Percentiles rank a stretch among this genome's conserved stretches.
Evolutionary conservation across 148 eudicot species (phyloP).

Genomic region (Heliosperma pusillum): DNA sequence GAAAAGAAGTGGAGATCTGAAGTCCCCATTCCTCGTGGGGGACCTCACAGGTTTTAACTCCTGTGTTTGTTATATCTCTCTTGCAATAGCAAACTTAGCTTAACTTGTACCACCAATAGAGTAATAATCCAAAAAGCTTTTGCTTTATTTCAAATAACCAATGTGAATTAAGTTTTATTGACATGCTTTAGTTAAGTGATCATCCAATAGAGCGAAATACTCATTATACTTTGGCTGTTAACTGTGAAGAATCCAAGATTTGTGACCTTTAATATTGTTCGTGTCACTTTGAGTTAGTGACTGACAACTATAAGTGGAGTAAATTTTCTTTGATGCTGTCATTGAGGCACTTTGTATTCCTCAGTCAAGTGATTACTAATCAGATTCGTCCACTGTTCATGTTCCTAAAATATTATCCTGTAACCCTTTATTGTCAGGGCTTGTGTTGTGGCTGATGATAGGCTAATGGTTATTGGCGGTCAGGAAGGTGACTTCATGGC

Average conservation of each 20-base stretch:
- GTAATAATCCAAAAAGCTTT: background rate
- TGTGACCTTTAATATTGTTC: no score
- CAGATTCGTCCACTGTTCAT: background rate
- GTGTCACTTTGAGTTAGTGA: no score
- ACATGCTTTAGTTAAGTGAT: background rate
- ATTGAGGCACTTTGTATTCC: background rate
- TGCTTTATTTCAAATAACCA: conserved; percentile 1
- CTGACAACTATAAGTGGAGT: no score
- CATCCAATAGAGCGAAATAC: background rate
- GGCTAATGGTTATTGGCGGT: conserved; percentile 82
- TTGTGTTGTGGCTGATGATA: conserved; percentile 74
- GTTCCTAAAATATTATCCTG: background rate
- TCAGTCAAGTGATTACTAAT: background rate
- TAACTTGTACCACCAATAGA: background rate
- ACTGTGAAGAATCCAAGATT: no score
- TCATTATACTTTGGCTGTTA: no score
- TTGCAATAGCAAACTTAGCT: no score
- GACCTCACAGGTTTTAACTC: conserved; percentile 80
- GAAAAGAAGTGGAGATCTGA: conserved; percentile 91
- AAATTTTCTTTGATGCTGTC: no score
- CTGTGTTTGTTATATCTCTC: conserved; percentile 6
- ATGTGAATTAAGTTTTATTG: background rate
- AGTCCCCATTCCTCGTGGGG: conserved; percentile 97
- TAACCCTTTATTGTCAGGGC: conserved; percentile 46
- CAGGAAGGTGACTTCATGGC: conserved; percentile 99